Base-by-base conservation (phyloP, 2,329 filamentous ascomycete genomes). In the Coniochaeta prunicola region DNA sequence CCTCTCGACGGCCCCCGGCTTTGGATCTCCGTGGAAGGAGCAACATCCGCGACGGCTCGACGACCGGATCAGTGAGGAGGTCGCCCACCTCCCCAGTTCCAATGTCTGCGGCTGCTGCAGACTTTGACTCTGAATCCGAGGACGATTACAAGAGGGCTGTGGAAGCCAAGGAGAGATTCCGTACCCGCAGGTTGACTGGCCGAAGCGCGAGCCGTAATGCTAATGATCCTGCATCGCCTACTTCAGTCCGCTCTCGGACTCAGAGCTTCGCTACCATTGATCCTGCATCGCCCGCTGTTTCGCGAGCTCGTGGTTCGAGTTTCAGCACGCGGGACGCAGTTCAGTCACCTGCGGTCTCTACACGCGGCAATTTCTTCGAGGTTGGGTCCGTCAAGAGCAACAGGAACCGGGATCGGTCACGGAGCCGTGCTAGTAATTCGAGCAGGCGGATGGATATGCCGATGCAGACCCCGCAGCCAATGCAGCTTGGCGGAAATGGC, bases 81-180 rank as follows among this genome's bases (percentile, higher is more conserved):
- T 96, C 92, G 1, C 92, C 92, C 1, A 89, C 89, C 0, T 93
- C 91, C 1, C 91, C 92, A 1, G 75, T 92, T 24, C 90, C 91
- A 4, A 87, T 93, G 77, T 85, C 88, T 2, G 83, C 80, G 21
- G 83, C 80, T 21, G 80, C 78, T 19, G 77, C 78, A 17, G 74
- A 80, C 59, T 78, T 78, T 53, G 76, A 74, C 21, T 86, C 85
- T 1, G 83, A 87, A n/a, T 87, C 90, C 56, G 88, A 90, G 58
- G 81, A 82, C 30, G 84, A 86, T 63, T 80, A 80, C 65, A 75
- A 72, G 60, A 79, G 72, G 56, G 84, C 84, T 2, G 63, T 83
- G 31, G 74, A 77, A 53, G 82, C 77, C 0, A 78, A 81, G 62
- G 81, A 85, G 65, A 73, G 73, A 24, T 87, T 87, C 66, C 77